These are phyloP conservation scores for Fusarium tanahbumbuense DNA, from an alignment of 2,329 filamentous ascomycete genomes.

Conservation along the genomic window DNA sequence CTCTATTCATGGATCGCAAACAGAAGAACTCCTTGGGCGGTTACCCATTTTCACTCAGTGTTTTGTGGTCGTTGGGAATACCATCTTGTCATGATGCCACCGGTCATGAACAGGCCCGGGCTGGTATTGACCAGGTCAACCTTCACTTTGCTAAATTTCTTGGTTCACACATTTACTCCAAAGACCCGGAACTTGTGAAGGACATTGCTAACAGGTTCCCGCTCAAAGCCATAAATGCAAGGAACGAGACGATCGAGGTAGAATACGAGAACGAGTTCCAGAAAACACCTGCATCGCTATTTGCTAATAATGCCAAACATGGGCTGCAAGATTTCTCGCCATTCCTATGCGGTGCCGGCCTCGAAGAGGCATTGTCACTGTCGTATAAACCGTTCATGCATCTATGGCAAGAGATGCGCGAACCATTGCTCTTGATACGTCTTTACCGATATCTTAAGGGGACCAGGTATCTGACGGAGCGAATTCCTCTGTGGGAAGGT, in stretches of 20 bases:
- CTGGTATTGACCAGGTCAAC: no score
- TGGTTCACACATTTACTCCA: not conserved
- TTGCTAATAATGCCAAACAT: constrained; percentile 35
- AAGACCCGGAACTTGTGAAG: not conserved
- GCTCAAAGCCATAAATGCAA: not conserved
- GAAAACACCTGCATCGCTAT: not conserved
- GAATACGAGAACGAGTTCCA: constrained; percentile 5
- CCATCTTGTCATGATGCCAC: not conserved
- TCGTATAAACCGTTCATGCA: constrained; percentile 50
- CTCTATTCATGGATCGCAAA: constrained; percentile 57
- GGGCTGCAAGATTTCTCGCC: constrained; percentile 62
- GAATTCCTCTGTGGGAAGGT: constrained; percentile 48
- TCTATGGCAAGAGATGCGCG: constrained; percentile 55
- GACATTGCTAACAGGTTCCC: no score
- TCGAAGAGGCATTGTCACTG: constrained; percentile 58
- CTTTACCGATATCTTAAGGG: not conserved
- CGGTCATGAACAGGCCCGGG: not conserved
- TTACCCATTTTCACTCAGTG: not conserved
- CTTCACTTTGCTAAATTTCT: not conserved
- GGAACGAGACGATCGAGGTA: no score
- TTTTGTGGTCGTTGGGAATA: no score
- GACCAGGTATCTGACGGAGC: accelerated
- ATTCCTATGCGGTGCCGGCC: constrained; percentile 59
- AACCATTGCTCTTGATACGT: constrained; percentile 56
- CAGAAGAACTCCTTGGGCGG: constrained; percentile 38